Evolutionary conservation across 306 rosid species (phyloP).

Genomic region (Betula pendula): DNA sequence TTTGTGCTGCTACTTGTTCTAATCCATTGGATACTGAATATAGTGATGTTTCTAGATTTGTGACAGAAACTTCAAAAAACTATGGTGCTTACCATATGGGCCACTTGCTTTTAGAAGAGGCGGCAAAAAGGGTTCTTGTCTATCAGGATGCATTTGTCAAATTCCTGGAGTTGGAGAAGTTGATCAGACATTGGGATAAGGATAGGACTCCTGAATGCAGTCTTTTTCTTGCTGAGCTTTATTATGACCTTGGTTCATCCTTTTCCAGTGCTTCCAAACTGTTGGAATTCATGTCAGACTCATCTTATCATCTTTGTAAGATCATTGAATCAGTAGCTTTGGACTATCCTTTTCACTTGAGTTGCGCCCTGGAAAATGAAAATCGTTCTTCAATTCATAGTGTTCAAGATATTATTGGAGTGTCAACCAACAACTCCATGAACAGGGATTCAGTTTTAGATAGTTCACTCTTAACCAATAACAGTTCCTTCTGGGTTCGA

Average conservation of each 20-base stretch:
- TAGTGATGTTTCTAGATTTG: slow-evolving; percentile 60
- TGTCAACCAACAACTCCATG: slow-evolving; percentile 33
- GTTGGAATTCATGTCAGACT: slow-evolving; percentile 68
- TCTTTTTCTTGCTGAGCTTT: slow-evolving; percentile 84
- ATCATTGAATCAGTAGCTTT: slow-evolving; percentile 84
- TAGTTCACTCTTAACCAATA: slow-evolving; percentile 40
- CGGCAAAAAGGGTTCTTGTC: slow-evolving; percentile 55
- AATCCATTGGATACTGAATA: slow-evolving; percentile 57
- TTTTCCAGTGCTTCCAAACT: slow-evolving; percentile 57
- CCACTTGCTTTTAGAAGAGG: slow-evolving; percentile 78
- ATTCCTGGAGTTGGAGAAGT: slow-evolving; percentile 85
- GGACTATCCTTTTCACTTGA: slow-evolving; percentile 60
- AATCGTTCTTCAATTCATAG: slow-evolving; percentile 32
- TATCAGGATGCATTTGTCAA: slow-evolving; percentile 70
- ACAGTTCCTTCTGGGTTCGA: slow-evolving; percentile 74
- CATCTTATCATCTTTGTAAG: slow-evolving; percentile 91
- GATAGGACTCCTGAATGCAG: slow-evolving; percentile 77
- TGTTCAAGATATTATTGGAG: slow-evolving; percentile 41
- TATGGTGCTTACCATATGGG: slow-evolving; percentile 85
- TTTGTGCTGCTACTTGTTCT: slow-evolving; percentile 35
- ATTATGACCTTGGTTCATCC: slow-evolving; percentile 76
- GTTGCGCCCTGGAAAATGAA: slow-evolving; percentile 39
- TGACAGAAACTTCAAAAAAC: slow-evolving; percentile 62
- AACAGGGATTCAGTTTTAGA: slow-evolving; percentile 35
- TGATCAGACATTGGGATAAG: slow-evolving; percentile 92